A percentile compares a stretch with the other conserved stretches of the same genome.
These are phyloP conservation scores for Leccinum subgranulosum DNA, from an alignment of 768 basidiomycete genomes.

Conservation along the genomic window DNA sequence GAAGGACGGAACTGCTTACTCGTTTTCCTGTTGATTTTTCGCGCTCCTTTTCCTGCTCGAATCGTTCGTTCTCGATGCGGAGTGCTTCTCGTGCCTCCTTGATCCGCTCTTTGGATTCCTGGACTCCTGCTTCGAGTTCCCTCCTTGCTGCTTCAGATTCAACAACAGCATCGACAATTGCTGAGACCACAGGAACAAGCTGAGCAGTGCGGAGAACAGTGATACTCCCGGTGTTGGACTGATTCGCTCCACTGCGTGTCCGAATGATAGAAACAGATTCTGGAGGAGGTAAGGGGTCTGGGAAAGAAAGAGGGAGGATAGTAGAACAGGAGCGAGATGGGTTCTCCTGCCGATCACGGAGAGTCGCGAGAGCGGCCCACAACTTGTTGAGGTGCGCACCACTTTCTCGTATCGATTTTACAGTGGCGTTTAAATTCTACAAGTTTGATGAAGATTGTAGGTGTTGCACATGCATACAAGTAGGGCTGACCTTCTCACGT, in stretches of 20 bases:
- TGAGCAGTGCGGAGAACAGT: conserved; percentile 49
- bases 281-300: conserved; percentile 61
- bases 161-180: conserved; percentile 53
- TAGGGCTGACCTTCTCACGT: conserved; percentile 29
- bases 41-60: conserved; percentile 42
- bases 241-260: conserved; percentile 44
- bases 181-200: conserved; percentile 61
- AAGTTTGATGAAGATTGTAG: not conserved
- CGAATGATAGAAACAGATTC: conserved; percentile 36
- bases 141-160: conserved; percentile 47
- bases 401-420: conserved; percentile 50
- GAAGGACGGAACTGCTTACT: conserved; percentile 3
- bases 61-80: conserved; percentile 31
- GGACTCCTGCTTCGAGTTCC: conserved; percentile 57
- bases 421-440: conserved; percentile 32
- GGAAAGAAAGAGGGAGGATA: conserved; percentile 36
- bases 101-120: conserved; percentile 51
- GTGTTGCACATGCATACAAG: not conserved
- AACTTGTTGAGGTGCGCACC: conserved; percentile 61
- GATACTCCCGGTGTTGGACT: conserved; percentile 25
- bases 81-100: conserved; percentile 51
- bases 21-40: conserved; percentile 45
- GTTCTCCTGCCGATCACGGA: conserved; percentile 39
- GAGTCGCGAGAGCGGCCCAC: conserved; percentile 51
- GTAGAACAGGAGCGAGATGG: conserved; percentile 10